Evolutionary conservation across 768 basidiomycete genomes (phyloP).

Genomic region (Mrakia blollopis): DNA sequence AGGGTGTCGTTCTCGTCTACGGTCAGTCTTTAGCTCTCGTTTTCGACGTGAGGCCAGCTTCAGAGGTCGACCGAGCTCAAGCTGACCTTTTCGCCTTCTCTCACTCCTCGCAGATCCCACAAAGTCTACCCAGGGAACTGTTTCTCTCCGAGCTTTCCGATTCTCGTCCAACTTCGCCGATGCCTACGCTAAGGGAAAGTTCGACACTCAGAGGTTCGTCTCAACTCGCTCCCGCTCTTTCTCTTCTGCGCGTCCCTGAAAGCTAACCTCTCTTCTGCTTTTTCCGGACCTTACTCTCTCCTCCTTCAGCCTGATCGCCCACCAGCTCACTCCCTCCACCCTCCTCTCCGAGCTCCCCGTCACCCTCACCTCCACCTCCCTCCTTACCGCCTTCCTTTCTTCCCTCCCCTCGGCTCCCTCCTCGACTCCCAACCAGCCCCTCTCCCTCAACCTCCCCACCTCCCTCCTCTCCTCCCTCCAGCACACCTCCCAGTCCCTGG

Average conservation of each 20-base stretch:
- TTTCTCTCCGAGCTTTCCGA: conserved; percentile 82
- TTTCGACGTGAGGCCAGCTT: neutral
- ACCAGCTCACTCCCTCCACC: conserved; percentile 30
- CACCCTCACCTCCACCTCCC: conserved; percentile 27
- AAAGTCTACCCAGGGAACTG: conserved; percentile 71
- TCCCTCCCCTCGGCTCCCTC: conserved; percentile 20
- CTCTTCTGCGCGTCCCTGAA: neutral
- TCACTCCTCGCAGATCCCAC: conserved; percentile 58
- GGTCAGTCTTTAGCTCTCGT: conserved; percentile 50
- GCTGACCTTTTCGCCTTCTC: conserved; percentile 6
- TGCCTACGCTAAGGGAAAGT: conserved; percentile 73
- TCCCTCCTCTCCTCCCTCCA: conserved; percentile 26
- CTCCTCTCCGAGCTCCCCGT: conserved; percentile 31
- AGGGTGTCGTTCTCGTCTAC: conserved; percentile 77
- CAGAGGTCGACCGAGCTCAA: conserved; percentile 34
- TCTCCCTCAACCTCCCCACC: conserved; percentile 28
- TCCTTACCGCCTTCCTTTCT: conserved; percentile 30
- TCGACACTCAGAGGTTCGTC: conserved; percentile 74
- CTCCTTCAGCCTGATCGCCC: conserved; percentile 24
- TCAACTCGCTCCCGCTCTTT: neutral
- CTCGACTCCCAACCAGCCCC: conserved; percentile 1
- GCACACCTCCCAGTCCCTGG: conserved; percentile 27
- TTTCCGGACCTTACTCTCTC: too few relatives aligned
- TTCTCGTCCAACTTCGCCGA: conserved; percentile 73
- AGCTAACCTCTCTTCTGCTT: neutral